Percentiles rank a stretch among this genome's conserved stretches.
These are phyloP conservation scores for Cladophialophora immunda DNA, from an alignment of 2,329 filamentous ascomycete genomes.

Conservation along the genomic window DNA sequence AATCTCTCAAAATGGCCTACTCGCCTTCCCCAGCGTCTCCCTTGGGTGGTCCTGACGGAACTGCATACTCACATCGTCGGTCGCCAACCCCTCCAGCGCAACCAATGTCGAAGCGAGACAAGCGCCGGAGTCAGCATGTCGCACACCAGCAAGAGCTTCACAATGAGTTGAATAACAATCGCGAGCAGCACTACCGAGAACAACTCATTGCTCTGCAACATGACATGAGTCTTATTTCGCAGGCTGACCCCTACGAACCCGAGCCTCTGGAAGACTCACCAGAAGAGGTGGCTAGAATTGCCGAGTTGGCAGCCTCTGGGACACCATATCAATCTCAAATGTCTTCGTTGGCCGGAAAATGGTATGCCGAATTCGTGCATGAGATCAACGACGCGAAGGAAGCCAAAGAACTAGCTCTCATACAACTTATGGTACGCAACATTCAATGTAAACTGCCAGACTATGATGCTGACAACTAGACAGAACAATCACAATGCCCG, in stretches of 20 bases:
- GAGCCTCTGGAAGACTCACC: constrained; percentile 71
- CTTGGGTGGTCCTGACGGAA: constrained; percentile 37
- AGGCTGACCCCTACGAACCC: constrained; percentile 80
- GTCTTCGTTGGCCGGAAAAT: constrained; percentile 72
- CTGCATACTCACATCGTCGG: constrained; percentile 31
- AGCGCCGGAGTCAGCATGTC: constrained; percentile 81
- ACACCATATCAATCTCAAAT: constrained; percentile 75
- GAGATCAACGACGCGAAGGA: constrained; percentile 89
- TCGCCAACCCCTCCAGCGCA: constrained; percentile 52
- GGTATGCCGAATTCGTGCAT: constrained; percentile 84
- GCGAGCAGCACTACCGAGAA: constrained; percentile 84
- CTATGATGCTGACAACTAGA: constrained; percentile 14
- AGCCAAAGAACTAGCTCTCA: constrained; percentile 82
- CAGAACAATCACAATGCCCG: constrained; percentile 67
- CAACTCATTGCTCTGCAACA: constrained; percentile 92
- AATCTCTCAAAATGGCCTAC: constrained; percentile 47
- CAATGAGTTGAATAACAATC: constrained; percentile 79
- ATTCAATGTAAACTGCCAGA: neutral
- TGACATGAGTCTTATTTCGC: constrained; percentile 84
- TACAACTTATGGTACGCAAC: constrained; percentile 76
- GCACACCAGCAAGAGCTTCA: constrained; percentile 81
- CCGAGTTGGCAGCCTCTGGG: constrained; percentile 63
- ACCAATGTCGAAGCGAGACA: constrained; percentile 82
- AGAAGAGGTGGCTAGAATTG: constrained; percentile 73
- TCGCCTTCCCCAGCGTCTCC: constrained; percentile 50